phyloP scores from a whole-genome alignment of 768 basidiomycete genomes.

The Nevesoporus exiguus region DNA sequence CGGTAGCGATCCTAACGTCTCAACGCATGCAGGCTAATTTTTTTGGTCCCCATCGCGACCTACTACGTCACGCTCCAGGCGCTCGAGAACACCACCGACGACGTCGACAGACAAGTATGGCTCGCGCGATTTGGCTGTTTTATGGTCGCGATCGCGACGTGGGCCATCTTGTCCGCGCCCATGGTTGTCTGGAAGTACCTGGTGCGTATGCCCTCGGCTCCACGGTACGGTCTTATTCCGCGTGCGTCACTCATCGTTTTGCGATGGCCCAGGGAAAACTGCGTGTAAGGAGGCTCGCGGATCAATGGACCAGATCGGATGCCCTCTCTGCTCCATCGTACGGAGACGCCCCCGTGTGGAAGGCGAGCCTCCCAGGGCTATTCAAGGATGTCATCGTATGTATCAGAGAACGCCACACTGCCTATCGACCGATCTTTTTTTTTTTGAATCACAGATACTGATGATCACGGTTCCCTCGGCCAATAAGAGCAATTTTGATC shows the following conservation, averaged over 20 bases:
- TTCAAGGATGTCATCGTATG: constrained; percentile 37
- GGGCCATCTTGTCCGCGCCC: constrained; percentile 40
- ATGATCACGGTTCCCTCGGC: constrained; percentile 36
- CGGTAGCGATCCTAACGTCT: background rate
- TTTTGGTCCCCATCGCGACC: constrained; percentile 39
- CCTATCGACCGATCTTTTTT: background rate
- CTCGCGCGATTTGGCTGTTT: constrained; percentile 37
- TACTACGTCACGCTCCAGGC: constrained; percentile 33
- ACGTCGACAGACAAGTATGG: constrained; percentile 23
- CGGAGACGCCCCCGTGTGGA: constrained; percentile 38
- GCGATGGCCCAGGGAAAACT: constrained; percentile 37
- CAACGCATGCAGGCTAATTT: constrained; percentile 29
- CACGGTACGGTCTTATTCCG: background rate
- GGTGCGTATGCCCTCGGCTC: constrained; percentile 25
- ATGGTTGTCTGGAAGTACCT: constrained; percentile 46
- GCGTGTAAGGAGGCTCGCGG: constrained; percentile 36
- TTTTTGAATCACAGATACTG: constrained; percentile 31
- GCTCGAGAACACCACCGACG: constrained; percentile 2
- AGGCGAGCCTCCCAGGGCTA: constrained; percentile 39
- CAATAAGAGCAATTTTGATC: constrained; percentile 37
- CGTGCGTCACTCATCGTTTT: background rate
- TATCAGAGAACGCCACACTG: background rate
- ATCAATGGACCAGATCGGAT: constrained; percentile 42
- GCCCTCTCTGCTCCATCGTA: constrained; percentile 22
- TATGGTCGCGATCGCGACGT: constrained; percentile 36